Conservation (phyloP, 495 filamentous ascomycete species). For the Aspergillus baeticus region DNA sequence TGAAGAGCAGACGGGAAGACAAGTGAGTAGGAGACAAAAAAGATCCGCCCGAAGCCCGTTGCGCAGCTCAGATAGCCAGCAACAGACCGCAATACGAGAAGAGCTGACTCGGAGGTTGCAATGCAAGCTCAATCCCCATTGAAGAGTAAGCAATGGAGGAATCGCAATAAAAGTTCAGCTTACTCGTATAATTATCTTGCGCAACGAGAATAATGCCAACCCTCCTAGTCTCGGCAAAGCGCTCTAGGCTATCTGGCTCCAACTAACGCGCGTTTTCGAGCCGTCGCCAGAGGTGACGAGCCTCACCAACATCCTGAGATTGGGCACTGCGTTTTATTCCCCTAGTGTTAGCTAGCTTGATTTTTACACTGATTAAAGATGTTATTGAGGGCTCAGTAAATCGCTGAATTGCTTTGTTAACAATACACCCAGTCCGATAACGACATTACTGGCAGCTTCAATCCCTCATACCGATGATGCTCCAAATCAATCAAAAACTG, state of each 20-base stretch:
- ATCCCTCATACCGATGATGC: background rate
- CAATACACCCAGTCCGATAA: too few species aligned
- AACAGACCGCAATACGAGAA: slow-evolving; percentile 2
- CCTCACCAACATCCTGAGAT: background rate
- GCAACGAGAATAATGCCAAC: background rate
- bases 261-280: slow-evolving; percentile 7
- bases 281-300: slow-evolving; percentile 1
- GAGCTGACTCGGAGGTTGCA: background rate
- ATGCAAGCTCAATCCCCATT: background rate
- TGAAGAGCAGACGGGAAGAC: slow-evolving; percentile 8
- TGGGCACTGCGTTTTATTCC: background rate
- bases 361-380: too few species aligned
- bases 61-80: slow-evolving; percentile 3
- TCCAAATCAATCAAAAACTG: slow-evolving; percentile 30
- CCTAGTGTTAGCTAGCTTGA: background rate
- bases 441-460: too few species aligned
- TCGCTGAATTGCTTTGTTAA: too few species aligned
- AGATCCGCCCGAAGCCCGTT: slow-evolving; percentile 9
- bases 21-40: slow-evolving; percentile 12
- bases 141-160: background rate
- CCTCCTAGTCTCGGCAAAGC: slow-evolving; percentile 2
- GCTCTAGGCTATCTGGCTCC: slow-evolving; percentile 2
- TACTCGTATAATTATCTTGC: background rate
- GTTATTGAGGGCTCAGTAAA: too few species aligned
- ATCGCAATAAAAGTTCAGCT: background rate